Percentiles rank a stretch among this genome's conserved stretches.
Conservation (phyloP, 2,329 filamentous ascomycete species). For the Sporothrix phasma region DNA sequence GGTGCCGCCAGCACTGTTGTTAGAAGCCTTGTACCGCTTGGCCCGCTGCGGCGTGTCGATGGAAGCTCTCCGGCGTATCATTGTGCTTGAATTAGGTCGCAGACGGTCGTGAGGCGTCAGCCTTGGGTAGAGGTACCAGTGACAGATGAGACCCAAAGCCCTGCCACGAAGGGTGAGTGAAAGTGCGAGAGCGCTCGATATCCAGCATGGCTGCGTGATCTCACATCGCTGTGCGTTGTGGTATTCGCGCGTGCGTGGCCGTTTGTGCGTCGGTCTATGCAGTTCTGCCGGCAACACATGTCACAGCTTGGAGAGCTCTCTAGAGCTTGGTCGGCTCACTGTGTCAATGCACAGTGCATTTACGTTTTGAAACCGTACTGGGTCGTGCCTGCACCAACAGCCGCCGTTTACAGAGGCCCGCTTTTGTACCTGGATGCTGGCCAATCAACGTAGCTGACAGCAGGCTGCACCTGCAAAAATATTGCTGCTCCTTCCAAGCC, state of each 20-base stretch:
- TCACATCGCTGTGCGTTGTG: background rate
- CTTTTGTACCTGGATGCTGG: slow-evolving; percentile 1
- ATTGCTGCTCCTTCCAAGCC: slow-evolving; percentile 10
- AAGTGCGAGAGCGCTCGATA: background rate
- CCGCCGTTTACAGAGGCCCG: background rate
- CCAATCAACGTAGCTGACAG: slow-evolving; percentile 6
- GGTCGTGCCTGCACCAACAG: background rate
- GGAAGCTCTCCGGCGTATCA: slow-evolving; percentile 6
- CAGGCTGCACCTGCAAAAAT: slow-evolving; percentile 7
- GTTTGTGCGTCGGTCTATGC: background rate
- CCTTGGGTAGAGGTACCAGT: background rate
- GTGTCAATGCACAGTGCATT: background rate
- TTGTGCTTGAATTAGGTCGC: background rate
- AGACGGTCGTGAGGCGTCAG: background rate
- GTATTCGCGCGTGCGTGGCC: background rate
- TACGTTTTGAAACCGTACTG: background rate
- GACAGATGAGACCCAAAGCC: too few relatives aligned
- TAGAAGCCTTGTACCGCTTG: slow-evolving; percentile 7
- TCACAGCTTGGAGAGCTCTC: background rate
- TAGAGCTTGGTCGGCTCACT: background rate
- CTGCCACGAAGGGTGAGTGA: background rate
- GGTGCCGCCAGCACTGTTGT: background rate
- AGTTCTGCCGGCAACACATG: background rate
- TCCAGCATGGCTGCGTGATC: background rate
- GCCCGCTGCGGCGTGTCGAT: background rate